Conservation (phyloP, 805 yeast species). For the Komagataella populi region DNA sequence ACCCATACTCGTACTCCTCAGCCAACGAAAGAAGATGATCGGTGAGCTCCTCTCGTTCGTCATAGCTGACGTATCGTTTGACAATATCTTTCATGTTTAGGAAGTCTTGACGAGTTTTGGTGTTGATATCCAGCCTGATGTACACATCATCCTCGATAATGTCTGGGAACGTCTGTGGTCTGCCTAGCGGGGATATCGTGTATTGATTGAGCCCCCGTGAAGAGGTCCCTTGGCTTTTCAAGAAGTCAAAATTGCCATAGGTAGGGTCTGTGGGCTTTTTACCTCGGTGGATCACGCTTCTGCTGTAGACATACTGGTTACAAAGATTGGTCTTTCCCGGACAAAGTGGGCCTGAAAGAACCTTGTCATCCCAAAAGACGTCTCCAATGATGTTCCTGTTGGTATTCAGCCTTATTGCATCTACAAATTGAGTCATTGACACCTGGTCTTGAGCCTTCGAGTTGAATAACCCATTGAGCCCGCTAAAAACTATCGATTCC, state of each 20-base stretch:
- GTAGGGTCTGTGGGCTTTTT: neutral
- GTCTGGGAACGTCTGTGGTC: neutral
- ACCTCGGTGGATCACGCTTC: neutral
- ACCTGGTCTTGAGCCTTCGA: neutral
- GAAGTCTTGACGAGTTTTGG: slow-evolving; percentile 11
- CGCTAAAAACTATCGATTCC: neutral
- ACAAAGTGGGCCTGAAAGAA: neutral
- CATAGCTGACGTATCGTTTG: slow-evolving; percentile 18
- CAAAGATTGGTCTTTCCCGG: neutral
- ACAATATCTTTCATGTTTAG: slow-evolving; percentile 13
- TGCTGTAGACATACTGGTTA: neutral
- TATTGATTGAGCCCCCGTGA: neutral
- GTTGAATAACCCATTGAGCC: neutral
- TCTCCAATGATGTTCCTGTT: neutral
- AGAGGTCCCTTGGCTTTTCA: neutral
- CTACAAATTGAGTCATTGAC: neutral
- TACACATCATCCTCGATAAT: slow-evolving; percentile 2
- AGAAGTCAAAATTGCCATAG: neutral
- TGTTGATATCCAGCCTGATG: slow-evolving; percentile 1
- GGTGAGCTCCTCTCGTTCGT: slow-evolving; percentile 37
- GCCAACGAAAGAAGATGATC: slow-evolving; percentile 32
- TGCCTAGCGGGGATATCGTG: neutral
- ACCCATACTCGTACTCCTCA: slow-evolving; percentile 37
- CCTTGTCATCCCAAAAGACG: neutral
- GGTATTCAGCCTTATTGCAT: neutral